Base-by-base conservation (phyloP, 2,329 filamentous ascomycete species). In the Aspergillus versicolor region DNA sequence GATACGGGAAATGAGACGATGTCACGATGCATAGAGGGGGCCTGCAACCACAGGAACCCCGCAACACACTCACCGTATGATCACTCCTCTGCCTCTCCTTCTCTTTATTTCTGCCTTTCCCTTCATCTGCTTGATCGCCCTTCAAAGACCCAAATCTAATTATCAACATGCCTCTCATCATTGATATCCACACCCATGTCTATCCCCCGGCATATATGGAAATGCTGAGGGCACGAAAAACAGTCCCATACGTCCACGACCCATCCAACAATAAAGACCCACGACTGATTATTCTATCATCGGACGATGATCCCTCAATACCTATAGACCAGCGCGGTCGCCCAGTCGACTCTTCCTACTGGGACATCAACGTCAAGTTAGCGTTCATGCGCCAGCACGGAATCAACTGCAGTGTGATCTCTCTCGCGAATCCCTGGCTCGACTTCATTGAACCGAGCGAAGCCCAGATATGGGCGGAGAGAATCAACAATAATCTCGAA, bases 401-500 rank as follows among this genome's bases (percentile, higher is more conserved):
- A 52, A 96, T 97, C 71, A 84, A 89, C 73, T 86, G 88, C 62
- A 94, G 90, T 1, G 89, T 96, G 50, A 86, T 97, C 61, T 94
- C 90, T 0, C 85, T 96, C 21, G 92, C 92, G 13, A 97, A 97
- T 69, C 92, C 92, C 0, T 97, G 92, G 92, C 82, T 97, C 2
- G 92, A 97, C 74, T 97, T 96, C 70, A 76, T 96, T 0, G 74
- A 79, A 0, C 70, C 84, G 0, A 71, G 78, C 4, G 83, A 88
- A 62, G 89, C 90, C 0, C 83, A 82, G 2, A 70, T 75, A 30
- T 85, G 87, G 48, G 91, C 91, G 1, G 69, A 76, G 52, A 79
- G 79, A 1, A 87, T 96, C 71, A 97, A 96, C 72, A 79, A 87
- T 63, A 90, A 93, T 63, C 87, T 96, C 52, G 84, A 91, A 49